phyloP scores from a whole-genome alignment of 352 stramenopile species.

The Phytophthora sojae region DNA sequence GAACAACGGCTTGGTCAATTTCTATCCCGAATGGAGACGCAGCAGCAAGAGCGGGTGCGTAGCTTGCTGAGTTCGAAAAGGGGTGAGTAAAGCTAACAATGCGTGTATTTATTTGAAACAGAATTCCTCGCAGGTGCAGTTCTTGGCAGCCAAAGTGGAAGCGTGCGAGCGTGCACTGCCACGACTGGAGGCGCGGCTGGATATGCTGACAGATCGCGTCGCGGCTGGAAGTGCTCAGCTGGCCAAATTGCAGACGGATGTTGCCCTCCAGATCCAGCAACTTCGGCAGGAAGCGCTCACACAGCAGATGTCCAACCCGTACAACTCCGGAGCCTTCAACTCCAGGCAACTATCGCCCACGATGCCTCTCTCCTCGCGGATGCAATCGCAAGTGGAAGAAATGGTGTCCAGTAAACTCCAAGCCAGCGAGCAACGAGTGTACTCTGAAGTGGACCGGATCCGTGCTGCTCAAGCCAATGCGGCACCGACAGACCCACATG shows the following conservation, averaged over 20 bases:
- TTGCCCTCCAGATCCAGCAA: conserved; percentile 43
- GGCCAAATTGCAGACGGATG: conserved; percentile 51
- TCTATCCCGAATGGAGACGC: conserved; percentile 60
- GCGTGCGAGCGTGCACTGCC: conserved; percentile 69
- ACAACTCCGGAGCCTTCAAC: conserved; percentile 19
- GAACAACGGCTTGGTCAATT: conserved; percentile 66
- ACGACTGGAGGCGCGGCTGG: conserved; percentile 62
- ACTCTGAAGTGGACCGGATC: conserved; percentile 45
- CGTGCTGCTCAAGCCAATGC: conserved; percentile 26
- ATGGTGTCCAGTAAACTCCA: conserved; percentile 44
- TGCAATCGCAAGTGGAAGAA: conserved; percentile 66
- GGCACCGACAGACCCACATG: conserved; percentile 31
- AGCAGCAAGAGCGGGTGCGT: conserved; percentile 64
- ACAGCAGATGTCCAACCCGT: conserved; percentile 24
- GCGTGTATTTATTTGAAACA: conserved; percentile 13
- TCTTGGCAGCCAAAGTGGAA: conserved; percentile 64
- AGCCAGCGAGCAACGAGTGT: conserved; percentile 38
- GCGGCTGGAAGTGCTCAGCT: conserved; percentile 50
- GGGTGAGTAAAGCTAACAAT: not conserved
- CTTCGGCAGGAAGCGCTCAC: conserved; percentile 40
- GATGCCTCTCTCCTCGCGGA: conserved; percentile 44
- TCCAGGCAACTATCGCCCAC: conserved; percentile 21
- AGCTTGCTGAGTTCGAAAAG: not conserved
- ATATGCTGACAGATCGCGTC: conserved; percentile 67
- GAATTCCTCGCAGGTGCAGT: conserved; percentile 60